Base-by-base conservation (phyloP, 805 yeast genomes). In the Lipomyces yamanashiensis region DNA sequence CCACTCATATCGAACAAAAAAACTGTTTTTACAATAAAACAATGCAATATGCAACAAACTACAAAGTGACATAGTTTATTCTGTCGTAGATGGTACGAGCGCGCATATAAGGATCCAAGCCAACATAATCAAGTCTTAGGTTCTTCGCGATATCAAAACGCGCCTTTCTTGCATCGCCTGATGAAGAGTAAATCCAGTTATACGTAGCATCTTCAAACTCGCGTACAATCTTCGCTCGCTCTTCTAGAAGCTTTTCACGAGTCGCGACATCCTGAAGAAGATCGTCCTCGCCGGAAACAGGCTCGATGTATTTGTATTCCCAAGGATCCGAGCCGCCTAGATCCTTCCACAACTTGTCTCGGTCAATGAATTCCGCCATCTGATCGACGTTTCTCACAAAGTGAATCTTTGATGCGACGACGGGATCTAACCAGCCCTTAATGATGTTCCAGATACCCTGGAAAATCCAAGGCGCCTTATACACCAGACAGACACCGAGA, bases 401-500 rank as follows among this genome's bases (percentile, higher is more conserved):
- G 50, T 85, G 84, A 71, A 95, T 90, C 77, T 93, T 93, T 33
- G 93, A 82, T 0, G 97, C 96, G 60, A 93, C 98, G 28, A 90
- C 97, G 2, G 98, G 98, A 74, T 95, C 98, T 62, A 93, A 80
- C 98, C 98, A 93, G 71, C 87, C 87, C 76, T 90, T 91, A 71
- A 95, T 86, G 70, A 93, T 85, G 70, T 87, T 88, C 98, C 99
- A 95, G 64, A 93, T 90, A 28, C 97, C 93, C 57, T 89, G 85
- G 79, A 95, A 95, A 59, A 95, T 85, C 98, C 98, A 92, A 34
- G 99, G 99, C 0, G 99, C 98, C 71, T 89, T 89, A 78, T 91
- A 96, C 65, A 95, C 88, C 69, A 91, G 83, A 58, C 95, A 79
- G 61, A 84, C 84, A 17, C 97, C 97, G 64, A 95, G 82, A 47